Evolutionary conservation across 805 yeast genomes (phyloP), one percentile per base, ranked within the genome.

Genomic region (Metschnikowia henanensis): DNA sequence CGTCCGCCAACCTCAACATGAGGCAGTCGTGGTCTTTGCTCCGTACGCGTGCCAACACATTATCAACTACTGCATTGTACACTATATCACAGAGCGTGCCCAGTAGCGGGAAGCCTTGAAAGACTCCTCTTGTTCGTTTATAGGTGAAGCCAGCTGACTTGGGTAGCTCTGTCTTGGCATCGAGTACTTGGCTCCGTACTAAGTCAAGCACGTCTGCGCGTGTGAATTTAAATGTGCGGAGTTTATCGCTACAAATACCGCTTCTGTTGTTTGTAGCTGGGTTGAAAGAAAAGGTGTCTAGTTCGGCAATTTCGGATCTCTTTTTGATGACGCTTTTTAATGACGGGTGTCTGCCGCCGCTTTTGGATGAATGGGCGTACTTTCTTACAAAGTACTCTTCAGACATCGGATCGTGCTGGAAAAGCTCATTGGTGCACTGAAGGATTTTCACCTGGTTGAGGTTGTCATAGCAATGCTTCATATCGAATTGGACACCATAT

Each of bases 81-180:
- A 87, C 76, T 1, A 89, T 50, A 50, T 89, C 87, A 50, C 95
- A 89, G 28, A 91, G 70, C 5, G 82, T 68, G 1, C 86, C 76
- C 44, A 96, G 92, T 4, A 90, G 61, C 1, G 83, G 81, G 6
- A 88, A 78, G 0, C 98, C 98, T 65, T 91, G 98, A 41, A 84
- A 90, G 0, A 92, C 72, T 0, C 98, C 98, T 8, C 66, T 61
- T 33, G 66, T 77, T 45, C 95, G 66, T n/a, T 60, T 56, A 55
- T 48, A 69, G n/a, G 39, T 28, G 15, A 36, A n/a, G 35, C 70
- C 77, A 3, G 68, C 61, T 6, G 53, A 49, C 0, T 61, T 55
- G 4, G 66, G 65, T 2, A 76, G 60, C 21, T 61, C 61, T 0
- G 83, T 62, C 0, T 73, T 65, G 0, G 87, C 73, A 10, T 72